phyloP scores from a whole-genome alignment of 805 yeast species.

The Clavispora santaluciae region DNA sequence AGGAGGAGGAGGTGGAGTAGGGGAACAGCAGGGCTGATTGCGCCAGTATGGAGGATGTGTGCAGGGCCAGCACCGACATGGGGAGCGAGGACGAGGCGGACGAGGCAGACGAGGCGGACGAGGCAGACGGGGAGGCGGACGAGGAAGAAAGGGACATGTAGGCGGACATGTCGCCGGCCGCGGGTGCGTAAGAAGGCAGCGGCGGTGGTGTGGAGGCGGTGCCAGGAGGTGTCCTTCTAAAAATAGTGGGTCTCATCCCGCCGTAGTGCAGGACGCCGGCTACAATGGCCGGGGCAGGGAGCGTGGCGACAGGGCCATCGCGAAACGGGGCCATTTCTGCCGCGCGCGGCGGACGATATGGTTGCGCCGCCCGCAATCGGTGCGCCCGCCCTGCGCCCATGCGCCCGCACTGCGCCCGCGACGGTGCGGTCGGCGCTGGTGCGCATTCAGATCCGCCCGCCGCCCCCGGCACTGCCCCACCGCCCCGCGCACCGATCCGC shows the following conservation, averaged over 20 bases:
- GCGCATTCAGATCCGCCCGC: too few species aligned
- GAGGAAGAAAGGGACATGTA: neutral
- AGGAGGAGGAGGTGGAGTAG: neutral
- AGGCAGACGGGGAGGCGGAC: neutral
- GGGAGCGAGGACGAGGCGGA: neutral
- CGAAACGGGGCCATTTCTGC: too few species aligned
- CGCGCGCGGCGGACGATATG: too few species aligned
- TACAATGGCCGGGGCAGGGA: neutral
- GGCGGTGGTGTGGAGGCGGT: neutral
- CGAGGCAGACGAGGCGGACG: neutral
- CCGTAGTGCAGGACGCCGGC: neutral
- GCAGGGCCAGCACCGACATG: neutral
- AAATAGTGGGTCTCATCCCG: conserved; percentile 2
- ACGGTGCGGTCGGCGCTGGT: too few species aligned
- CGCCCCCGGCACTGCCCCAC: too few species aligned
- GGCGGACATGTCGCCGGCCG: neutral
- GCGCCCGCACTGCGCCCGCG: too few species aligned
- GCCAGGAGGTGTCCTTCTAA: conserved; percentile 1
- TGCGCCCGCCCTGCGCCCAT: too few species aligned
- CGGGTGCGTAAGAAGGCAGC: neutral
- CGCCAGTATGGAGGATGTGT: neutral
- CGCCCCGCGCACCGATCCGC: too few species aligned
- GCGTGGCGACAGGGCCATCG: neutral
- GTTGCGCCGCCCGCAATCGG: too few species aligned
- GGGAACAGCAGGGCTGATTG: neutral